A percentile compares a stretch with the other conserved stretches of the same genome.
Conservation (phyloP, 176 grass and related monocot species). For the Ensete glaucum region DNA sequence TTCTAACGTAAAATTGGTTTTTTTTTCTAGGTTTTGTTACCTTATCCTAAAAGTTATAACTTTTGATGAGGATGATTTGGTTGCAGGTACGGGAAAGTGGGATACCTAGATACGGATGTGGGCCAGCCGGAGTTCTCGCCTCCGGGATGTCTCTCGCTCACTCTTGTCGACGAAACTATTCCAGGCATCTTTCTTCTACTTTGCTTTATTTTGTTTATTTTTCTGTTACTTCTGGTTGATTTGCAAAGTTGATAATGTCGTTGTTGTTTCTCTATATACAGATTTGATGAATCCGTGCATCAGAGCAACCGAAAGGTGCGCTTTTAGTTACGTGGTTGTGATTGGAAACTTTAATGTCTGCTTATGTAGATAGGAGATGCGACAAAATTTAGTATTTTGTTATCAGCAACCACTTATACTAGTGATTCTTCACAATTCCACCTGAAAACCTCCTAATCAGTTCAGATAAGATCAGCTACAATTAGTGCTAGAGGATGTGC, state of each 20-base stretch:
- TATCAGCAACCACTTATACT: background rate
- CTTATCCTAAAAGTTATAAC: background rate
- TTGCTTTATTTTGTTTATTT: background rate
- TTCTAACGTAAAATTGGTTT: background rate
- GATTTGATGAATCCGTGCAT: conserved; percentile 11
- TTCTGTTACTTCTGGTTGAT: background rate
- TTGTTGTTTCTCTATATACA: conserved; percentile 11
- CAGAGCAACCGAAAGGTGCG: conserved; percentile 7
- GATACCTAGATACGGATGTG: conserved; percentile 75
- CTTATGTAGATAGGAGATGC: background rate
- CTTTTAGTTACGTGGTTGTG: background rate
- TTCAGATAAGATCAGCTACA: too few relatives aligned
- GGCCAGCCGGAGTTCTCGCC: conserved; percentile 79
- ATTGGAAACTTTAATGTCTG: background rate
- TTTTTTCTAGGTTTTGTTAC: background rate
- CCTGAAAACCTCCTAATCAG: too few relatives aligned
- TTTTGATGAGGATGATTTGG: background rate
- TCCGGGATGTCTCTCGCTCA: conserved; percentile 65
- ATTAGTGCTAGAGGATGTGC: too few relatives aligned
- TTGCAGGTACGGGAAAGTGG: conserved; percentile 44
- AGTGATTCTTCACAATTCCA: background rate
- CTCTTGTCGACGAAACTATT: conserved; percentile 45
- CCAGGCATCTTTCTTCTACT: conserved; percentile 18
- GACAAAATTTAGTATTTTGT: background rate
- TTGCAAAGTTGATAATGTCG: background rate